Conservation (phyloP, 2,329 filamentous ascomycete genomes). For the Aspergillus tubingensis region DNA sequence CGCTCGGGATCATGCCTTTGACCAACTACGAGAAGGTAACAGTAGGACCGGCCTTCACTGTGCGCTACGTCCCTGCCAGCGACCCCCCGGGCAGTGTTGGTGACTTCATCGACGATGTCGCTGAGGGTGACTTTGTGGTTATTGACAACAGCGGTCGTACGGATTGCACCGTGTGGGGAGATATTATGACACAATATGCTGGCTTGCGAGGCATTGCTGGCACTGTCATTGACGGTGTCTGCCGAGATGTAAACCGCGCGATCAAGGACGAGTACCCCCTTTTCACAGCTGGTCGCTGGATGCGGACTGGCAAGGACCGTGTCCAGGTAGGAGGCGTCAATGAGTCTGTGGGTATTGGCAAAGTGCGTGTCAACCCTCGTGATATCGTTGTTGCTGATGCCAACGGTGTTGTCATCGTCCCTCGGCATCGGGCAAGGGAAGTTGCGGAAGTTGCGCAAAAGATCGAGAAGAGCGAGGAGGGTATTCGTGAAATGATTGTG, state of each 20-base stretch:
- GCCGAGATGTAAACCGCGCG: constrained; percentile 35
- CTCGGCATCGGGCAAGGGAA: constrained; percentile 11
- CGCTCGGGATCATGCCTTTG: constrained; percentile 22
- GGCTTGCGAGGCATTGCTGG: constrained; percentile 33
- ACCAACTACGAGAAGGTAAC: constrained; percentile 31
- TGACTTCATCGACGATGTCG: constrained; percentile 38
- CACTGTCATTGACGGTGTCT: constrained; percentile 38
- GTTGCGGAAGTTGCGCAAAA: neutral
- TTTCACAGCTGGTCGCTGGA: constrained; percentile 36
- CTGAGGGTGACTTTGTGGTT: constrained; percentile 32
- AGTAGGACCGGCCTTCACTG: constrained; percentile 37
- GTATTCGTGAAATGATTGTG: neutral
- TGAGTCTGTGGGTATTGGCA: constrained; percentile 31
- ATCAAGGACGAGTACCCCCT: constrained; percentile 32
- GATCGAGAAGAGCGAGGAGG: neutral
- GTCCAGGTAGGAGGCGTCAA: constrained; percentile 35
- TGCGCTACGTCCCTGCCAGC: constrained; percentile 31
- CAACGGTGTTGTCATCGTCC: constrained; percentile 25
- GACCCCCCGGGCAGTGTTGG: constrained; percentile 30
- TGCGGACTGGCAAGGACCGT: constrained; percentile 37
- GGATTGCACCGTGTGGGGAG: constrained; percentile 41
- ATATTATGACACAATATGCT: constrained; percentile 41
- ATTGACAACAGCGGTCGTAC: constrained; percentile 39
- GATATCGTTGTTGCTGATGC: constrained; percentile 37
- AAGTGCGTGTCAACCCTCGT: constrained; percentile 28